Conservation (phyloP, 169 alveolate genomes). For the Plasmodium berghei region DNA sequence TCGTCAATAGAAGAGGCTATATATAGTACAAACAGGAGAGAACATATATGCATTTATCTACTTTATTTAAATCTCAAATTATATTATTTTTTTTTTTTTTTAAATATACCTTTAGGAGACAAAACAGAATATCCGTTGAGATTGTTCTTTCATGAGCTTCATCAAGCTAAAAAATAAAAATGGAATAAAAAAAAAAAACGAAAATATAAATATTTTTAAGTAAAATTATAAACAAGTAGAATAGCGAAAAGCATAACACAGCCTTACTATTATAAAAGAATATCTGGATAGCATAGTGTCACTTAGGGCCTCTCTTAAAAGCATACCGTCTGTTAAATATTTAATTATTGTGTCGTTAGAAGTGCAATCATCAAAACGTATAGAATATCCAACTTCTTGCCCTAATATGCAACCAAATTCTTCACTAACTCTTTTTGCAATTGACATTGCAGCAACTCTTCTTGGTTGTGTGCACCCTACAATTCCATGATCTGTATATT, state of each 20-base stretch:
- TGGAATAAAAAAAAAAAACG: not conserved
- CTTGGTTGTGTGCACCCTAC: conserved; percentile 99
- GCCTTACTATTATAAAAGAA: conserved; percentile 92
- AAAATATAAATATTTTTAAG: not conserved
- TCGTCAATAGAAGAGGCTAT: conserved; percentile 68
- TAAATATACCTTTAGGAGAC: conserved; percentile 94
- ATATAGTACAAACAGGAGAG: not conserved
- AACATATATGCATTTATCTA: not conserved
- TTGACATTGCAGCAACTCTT: conserved; percentile 98
- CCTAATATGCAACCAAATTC: conserved; percentile 99
- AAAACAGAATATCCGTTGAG: conserved; percentile 98
- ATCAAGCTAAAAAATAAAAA: conserved; percentile 90
- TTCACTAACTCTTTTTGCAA: conserved; percentile 98
- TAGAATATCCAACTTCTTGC: conserved; percentile 96
- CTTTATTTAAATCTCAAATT: too few species aligned
- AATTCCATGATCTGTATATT: conserved; percentile 92
- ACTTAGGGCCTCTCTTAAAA: conserved; percentile 96
- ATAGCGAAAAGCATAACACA: not conserved
- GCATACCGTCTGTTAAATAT: conserved; percentile 99
- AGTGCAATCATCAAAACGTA: conserved; percentile 98
- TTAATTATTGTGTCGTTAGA: conserved; percentile 97
- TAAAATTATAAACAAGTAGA: not conserved
- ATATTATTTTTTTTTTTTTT: not conserved
- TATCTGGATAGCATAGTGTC: conserved; percentile 93
- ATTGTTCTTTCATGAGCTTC: conserved; percentile 99